Percentiles rank a stretch among this genome's conserved stretches.
Conservation (phyloP, 2,329 filamentous ascomycete genomes). For the Botryosphaeria dothidea region DNA sequence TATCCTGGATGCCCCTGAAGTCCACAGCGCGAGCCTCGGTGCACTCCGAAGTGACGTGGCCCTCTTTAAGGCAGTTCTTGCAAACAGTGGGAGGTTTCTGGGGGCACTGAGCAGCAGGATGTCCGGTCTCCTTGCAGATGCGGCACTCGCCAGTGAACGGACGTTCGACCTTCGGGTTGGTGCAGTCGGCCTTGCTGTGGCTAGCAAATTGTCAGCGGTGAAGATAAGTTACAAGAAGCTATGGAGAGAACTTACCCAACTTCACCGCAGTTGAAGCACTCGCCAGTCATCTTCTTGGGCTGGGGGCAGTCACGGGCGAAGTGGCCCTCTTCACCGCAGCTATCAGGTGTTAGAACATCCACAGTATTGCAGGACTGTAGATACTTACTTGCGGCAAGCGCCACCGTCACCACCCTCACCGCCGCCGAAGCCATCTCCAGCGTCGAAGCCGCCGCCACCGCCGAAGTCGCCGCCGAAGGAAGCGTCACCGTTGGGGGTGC, state of each 20-base stretch:
- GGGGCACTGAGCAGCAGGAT: slow-evolving; percentile 65
- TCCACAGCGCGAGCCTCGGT: slow-evolving; percentile 40
- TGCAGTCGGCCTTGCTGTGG: slow-evolving; percentile 64
- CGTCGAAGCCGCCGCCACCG: background rate
- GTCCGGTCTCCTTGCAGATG: slow-evolving; percentile 55
- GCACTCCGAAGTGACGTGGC: slow-evolving; percentile 51
- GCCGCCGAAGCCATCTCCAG: background rate
- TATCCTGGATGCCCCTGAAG: slow-evolving; percentile 46
- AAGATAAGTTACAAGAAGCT: slow-evolving; percentile 18
- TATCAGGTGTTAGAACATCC: slow-evolving; percentile 32
- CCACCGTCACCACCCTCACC: slow-evolving; percentile 7
- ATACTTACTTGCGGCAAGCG: slow-evolving; percentile 19
- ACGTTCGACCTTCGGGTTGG: slow-evolving; percentile 55
- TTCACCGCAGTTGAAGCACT: slow-evolving; percentile 64
- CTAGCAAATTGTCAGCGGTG: slow-evolving; percentile 33
- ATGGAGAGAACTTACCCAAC: slow-evolving; percentile 41
- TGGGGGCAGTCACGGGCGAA: slow-evolving; percentile 52
- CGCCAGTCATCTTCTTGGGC: slow-evolving; percentile 43
- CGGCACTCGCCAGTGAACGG: slow-evolving; percentile 61
- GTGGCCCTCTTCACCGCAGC: slow-evolving; percentile 46
- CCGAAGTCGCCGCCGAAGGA: slow-evolving; percentile 5
- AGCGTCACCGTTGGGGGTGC: background rate
- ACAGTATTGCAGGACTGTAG: background rate
- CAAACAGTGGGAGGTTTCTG: slow-evolving; percentile 55
- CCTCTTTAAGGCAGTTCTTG: slow-evolving; percentile 53